Evolutionary conservation across 108 stramenopile species (phyloP), one percentile per base, ranked within the genome.

Genomic region (Cyclostephanos invisitatus): DNA sequence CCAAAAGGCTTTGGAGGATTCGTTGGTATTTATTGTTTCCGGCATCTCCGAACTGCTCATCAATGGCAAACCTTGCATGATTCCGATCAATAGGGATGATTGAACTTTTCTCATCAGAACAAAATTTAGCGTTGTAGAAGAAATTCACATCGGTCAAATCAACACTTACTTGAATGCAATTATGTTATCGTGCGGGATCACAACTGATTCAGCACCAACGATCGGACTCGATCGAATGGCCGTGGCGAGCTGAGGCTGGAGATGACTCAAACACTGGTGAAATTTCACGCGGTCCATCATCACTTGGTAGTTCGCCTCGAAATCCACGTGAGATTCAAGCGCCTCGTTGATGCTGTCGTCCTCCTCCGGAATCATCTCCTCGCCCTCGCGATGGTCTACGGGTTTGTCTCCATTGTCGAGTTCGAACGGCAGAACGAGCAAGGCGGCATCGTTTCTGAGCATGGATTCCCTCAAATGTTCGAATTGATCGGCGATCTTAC

Each of bases 181-280:
- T 27, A 75, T 81, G 46, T 74, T 61, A 50, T 81, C 74, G 7
- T 32, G 49, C 12, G 80, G 62, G 49, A 81, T 75, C 15, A 62
- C 62, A n/a, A 70, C 76, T 18, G 68, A 67, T 24, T 46, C 50
- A 7, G 21, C 55, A 38, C 49, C 64, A 35, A 20, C 53, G 67
- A 51, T 29, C 50, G 22, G 29, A n/a, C 65, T 64, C 11, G 32
- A 51, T 29, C 48, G 57, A 49, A 81, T 56, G 9, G 65, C 70
- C 0, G 70, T 56, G 11, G 74, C 63, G 17, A 81, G 46, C 47
- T 71, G 59, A 40, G 80, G 80, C 48, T 55, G 80, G 2, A 81
- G 51, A 62, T 62, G 58, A 67, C 80, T 81, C 71, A 81, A 65
- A 44, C 80, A 81, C 22, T 51, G 20, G 49, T 81, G 73, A 62